phyloP scores from a whole-genome alignment of 164 flowering plant genomes.

The Stephania japonica region DNA sequence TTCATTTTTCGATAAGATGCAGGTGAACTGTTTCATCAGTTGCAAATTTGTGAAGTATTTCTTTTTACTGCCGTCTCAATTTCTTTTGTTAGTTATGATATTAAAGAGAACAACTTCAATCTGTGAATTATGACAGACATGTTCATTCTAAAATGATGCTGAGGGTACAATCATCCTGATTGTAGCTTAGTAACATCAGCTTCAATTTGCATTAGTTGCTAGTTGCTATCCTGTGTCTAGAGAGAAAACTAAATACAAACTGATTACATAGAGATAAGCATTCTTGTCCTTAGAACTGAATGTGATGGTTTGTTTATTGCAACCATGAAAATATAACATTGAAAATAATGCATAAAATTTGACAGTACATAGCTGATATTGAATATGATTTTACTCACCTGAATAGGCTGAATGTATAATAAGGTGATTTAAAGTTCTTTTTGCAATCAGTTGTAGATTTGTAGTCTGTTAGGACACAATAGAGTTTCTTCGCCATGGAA shows the following conservation, averaged over 20 bases:
- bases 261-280: neutral
- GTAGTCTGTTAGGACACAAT: neutral
- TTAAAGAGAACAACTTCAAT: neutral
- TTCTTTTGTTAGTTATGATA: neutral
- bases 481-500: neutral
- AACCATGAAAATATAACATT: no score
- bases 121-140: neutral
- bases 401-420: neutral
- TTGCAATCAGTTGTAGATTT: neutral
- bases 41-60: neutral
- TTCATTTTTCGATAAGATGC: slow-evolving; percentile 87
- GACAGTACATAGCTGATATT: no score
- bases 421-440: neutral
- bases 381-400: no score
- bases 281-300: neutral
- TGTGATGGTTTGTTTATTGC: neutral
- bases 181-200: neutral
- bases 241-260: neutral
- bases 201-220: neutral
- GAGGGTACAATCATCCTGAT: neutral
- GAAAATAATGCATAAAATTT: no score
- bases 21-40: slow-evolving; percentile 38
- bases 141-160: neutral
- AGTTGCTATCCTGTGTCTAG: neutral
- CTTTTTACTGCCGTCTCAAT: neutral